Evolutionary conservation across 306 rosid genomes (phyloP).

Genomic region (Casuarina glauca): DNA sequence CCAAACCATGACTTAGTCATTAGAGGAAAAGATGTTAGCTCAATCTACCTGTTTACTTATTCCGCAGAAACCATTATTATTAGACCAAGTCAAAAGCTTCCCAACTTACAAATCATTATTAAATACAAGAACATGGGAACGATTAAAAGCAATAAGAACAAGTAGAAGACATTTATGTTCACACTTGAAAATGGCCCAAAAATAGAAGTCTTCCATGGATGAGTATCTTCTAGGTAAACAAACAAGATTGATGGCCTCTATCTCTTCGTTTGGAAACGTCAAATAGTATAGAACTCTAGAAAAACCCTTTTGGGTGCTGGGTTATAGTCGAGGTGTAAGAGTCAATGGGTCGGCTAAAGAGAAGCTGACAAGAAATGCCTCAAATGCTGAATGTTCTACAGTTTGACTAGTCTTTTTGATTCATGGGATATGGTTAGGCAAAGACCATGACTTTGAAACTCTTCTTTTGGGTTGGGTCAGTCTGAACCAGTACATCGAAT

Average conservation of each 20-base stretch:
- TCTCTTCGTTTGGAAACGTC: not conserved
- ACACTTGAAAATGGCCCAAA: no score
- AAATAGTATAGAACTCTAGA: not conserved
- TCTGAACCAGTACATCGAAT: not conserved
- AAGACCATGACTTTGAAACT: slow-evolving; percentile 6
- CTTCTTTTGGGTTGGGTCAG: slow-evolving; percentile 9
- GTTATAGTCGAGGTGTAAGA: not conserved
- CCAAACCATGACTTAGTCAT: not conserved
- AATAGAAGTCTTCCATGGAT: no score
- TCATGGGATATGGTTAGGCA: slow-evolving; percentile 19
- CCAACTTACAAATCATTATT: no score
- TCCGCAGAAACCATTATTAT: not conserved
- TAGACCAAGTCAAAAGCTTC: not conserved
- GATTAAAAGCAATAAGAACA: no score
- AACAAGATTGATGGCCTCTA: not conserved
- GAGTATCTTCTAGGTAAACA: not conserved
- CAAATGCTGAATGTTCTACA: not conserved
- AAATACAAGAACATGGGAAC: no score
- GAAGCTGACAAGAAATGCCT: not conserved
- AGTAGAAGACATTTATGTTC: no score
- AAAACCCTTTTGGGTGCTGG: not conserved
- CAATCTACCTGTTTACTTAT: not conserved
- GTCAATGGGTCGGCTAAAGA: not conserved
- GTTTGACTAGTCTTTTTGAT: slow-evolving; percentile 3
- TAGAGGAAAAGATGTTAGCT: not conserved